Percentiles rank a stretch among this genome's conserved stretches.
Evolutionary conservation across 148 eudicot genomes (phyloP).

Genomic region (Persicaria maculosa): DNA sequence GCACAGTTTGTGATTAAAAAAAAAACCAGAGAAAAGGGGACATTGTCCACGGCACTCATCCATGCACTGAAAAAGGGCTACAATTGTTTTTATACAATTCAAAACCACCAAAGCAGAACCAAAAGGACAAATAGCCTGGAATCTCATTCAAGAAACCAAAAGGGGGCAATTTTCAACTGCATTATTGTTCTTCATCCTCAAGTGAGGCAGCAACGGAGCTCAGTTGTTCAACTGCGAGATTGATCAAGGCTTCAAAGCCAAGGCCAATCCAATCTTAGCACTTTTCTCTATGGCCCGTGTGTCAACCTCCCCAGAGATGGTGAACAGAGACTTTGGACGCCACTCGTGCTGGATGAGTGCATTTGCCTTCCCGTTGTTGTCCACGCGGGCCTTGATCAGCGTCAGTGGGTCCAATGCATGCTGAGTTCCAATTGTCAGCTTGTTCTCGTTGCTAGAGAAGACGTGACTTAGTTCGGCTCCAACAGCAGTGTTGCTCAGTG

Average conservation of each 20-base stretch:
- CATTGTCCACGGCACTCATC: conserved; percentile 14
- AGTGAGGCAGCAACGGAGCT: background rate
- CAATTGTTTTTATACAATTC: conserved; percentile 28
- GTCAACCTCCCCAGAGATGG: conserved; percentile 75
- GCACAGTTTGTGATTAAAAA: conserved; percentile 2
- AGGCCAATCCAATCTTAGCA: conserved; percentile 63
- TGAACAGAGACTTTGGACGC: conserved; percentile 62
- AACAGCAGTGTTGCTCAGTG: conserved; percentile 64
- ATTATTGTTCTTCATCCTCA: conserved; percentile 1
- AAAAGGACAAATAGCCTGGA: conserved; percentile 1
- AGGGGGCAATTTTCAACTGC: conserved; percentile 10
- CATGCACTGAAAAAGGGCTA: conserved; percentile 17
- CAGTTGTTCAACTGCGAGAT: conserved; percentile 12
- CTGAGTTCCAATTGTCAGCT: conserved; percentile 64
- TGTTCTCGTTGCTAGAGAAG: conserved; percentile 65
- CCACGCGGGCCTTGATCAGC: conserved; percentile 50
- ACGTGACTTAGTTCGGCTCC: conserved; percentile 71
- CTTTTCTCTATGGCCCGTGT: conserved; percentile 77
- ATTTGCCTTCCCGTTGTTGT: conserved; percentile 64
- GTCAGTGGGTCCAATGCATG: conserved; percentile 66
- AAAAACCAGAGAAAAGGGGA: conserved; percentile 13
- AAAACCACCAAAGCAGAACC: conserved; percentile 20
- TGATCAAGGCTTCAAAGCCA: conserved; percentile 64
- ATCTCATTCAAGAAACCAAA: conserved; percentile 10
- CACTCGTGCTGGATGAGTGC: conserved; percentile 74